Conservation (phyloP, 768 basidiomycete genomes). For the Calocybe indica region DNA sequence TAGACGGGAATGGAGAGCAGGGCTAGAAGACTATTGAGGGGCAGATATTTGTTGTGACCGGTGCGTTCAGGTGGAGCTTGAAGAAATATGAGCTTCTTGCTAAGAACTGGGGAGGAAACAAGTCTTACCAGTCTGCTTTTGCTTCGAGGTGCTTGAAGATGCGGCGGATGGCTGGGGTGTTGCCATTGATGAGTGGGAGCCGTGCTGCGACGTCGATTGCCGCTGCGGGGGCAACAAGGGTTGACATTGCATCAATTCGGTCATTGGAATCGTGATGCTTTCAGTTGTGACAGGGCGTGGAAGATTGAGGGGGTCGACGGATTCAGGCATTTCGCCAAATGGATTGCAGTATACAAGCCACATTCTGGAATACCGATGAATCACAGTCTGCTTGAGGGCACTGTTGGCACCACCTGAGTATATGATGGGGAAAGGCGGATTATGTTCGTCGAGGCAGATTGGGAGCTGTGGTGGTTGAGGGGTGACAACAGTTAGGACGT, state of each 20-base stretch:
- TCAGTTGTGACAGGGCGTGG: neutral
- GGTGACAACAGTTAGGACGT: neutral
- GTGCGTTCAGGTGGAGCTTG: no score
- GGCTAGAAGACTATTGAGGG: no score
- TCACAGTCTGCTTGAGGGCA: neutral
- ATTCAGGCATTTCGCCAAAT: neutral
- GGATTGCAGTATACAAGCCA: neutral
- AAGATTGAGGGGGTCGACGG: neutral
- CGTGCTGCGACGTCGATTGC: neutral
- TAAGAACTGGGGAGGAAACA: no score
- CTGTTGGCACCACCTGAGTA: neutral
- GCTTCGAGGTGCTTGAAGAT: no score
- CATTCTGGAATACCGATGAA: neutral
- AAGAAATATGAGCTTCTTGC: no score
- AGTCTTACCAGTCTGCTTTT: no score
- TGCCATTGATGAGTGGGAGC: neutral
- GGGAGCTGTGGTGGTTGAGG: neutral
- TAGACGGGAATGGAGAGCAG: no score
- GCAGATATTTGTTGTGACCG: no score
- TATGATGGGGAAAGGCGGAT: neutral
- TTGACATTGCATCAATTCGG: neutral
- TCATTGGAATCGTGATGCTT: neutral
- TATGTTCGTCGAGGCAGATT: neutral
- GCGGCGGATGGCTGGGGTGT: neutral
- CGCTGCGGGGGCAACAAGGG: neutral